Evolutionary conservation across 176 grass and related monocot species (phyloP).

Genomic region (Hsuehochloa calcarea): DNA sequence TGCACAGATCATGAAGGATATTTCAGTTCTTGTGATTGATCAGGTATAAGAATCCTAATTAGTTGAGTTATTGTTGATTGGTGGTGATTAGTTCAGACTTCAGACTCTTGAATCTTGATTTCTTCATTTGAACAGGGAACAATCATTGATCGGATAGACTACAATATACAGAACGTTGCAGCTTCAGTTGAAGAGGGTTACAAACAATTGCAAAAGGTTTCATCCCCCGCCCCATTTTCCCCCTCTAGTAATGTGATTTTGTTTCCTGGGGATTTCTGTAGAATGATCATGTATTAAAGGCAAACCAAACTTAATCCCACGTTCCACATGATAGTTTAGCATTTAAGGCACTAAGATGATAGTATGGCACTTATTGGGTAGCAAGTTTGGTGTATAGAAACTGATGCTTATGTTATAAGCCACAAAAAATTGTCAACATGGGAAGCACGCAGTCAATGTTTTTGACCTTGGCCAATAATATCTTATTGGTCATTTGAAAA

Average conservation of each 20-base stretch:
- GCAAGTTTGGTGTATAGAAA: neutral
- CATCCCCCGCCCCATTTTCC: neutral
- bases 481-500: neutral
- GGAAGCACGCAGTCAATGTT: neutral
- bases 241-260: neutral
- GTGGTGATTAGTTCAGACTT: slow-evolving; percentile 16
- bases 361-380: neutral
- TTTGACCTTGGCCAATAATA: neutral
- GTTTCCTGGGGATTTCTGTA: neutral
- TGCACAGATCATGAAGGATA: slow-evolving; percentile 99
- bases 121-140: slow-evolving; percentile 64
- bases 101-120: slow-evolving; percentile 15
- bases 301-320: neutral
- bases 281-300: neutral
- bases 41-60: slow-evolving; percentile 58
- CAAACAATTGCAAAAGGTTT: slow-evolving; percentile 89
- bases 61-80: slow-evolving; percentile 18
- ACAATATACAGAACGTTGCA: slow-evolving; percentile 90
- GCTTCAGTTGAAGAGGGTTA: slow-evolving; percentile 84
- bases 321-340: neutral
- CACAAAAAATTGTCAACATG: neutral
- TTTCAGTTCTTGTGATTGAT: slow-evolving; percentile 95
- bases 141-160: slow-evolving; percentile 89
- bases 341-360: neutral
- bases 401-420: neutral